Evolutionary conservation across 345 rosid species (phyloP).

Genomic region (Eucalyptus dawsonii): DNA sequence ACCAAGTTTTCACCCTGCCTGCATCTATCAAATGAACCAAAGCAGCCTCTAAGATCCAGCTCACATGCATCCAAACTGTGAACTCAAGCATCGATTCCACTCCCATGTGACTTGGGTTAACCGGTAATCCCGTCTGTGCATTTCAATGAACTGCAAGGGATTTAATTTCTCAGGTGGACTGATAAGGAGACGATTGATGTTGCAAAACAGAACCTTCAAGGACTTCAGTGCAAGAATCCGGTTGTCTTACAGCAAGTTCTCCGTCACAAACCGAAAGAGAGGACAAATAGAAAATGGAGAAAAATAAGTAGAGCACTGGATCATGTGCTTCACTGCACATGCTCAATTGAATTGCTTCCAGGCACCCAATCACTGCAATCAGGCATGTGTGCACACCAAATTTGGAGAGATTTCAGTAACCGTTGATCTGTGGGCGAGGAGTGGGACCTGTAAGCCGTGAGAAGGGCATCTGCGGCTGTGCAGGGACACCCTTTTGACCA

Average conservation of each 20-base stretch:
- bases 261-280: not conserved
- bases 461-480: constrained; percentile 48
- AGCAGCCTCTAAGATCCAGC: not conserved
- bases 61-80: not conserved
- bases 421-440: constrained; percentile 46
- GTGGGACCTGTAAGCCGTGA: constrained; percentile 51
- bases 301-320: not conserved
- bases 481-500: constrained; percentile 13
- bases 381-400: not conserved
- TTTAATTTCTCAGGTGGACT: not conserved
- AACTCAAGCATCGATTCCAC: not conserved
- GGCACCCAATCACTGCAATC: not conserved
- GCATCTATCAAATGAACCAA: not conserved
- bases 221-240: not conserved
- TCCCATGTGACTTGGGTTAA: not conserved
- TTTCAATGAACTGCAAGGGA: not conserved
- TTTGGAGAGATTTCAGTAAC: constrained; percentile 22
- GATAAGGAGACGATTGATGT: not conserved
- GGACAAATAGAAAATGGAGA: not conserved
- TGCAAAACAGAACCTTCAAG: not conserved
- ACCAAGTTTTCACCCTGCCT: not conserved
- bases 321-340: not conserved
- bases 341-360: not conserved
- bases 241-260: not conserved
- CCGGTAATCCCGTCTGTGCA: not conserved